Base-by-base conservation (phyloP, 129 eudicot species). In the Erigeron canadensis region DNA sequence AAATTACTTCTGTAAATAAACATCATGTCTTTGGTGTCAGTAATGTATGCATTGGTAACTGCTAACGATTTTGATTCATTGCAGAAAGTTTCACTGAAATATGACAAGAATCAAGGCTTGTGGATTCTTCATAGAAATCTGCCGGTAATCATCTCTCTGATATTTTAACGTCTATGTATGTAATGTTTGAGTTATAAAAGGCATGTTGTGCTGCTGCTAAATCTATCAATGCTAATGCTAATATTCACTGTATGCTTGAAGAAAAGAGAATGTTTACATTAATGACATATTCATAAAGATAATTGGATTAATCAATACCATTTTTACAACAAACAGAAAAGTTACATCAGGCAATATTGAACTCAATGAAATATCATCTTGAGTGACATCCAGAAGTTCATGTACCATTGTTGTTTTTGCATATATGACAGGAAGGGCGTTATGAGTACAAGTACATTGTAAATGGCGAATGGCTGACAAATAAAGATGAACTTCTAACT, bases 391-490 rank as follows among this genome's bases (percentile, higher is more conserved):
- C 39, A 65, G 0, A 4, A 11, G 5, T 19, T 44, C 38, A 44
- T 40, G 15, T 40, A 16, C 0, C 37, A 4, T 46, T 47, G 18
- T 38, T 64, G 9, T 41, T 46, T 44, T 51, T 71, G 1, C 15
- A 21, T 34, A 57, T 21, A 34, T 21, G 7, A 81, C 80, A 93
- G 98, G 98, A 89, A 84, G 98, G 98, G 61, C 67, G 79, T 57
- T 89, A 89, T n/a, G 98, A 93, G 84, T 93, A 93, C 88, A 93
- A 93, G 88, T 93, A 93, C 72, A 63, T 93, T 17, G 86, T 93
- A 38, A 87, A 93, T 81, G 96, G 95, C 5, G 82, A 78, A 67
- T 93, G 98, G 98, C 21, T 76, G 74, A 66, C 74, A 71, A 93
- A 89, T 70, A 56, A 84, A 64, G 0, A 84, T 37, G 98, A 93